Evolutionary conservation across 306 rosid genomes (phyloP).

Genomic region (Cicer cuneatum): DNA sequence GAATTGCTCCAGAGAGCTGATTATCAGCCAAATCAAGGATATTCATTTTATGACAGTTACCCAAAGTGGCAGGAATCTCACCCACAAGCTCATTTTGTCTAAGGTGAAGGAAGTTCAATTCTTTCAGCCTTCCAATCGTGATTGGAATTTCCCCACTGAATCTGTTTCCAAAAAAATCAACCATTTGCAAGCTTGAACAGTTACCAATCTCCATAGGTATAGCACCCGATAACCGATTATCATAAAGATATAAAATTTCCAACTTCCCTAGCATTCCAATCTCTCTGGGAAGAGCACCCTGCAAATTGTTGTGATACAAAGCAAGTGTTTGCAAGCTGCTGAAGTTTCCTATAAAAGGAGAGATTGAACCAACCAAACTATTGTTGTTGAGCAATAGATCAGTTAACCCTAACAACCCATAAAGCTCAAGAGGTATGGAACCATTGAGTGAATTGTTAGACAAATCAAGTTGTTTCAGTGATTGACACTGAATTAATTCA

Average conservation of each 20-base stretch:
- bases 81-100: conserved; percentile 89
- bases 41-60: conserved; percentile 70
- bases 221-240: conserved; percentile 71
- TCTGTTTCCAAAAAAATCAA: conserved; percentile 83
- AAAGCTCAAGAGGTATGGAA: conserved; percentile 73
- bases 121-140: conserved; percentile 76
- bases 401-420: conserved; percentile 59
- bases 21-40: conserved; percentile 88
- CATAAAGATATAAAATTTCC: conserved; percentile 80
- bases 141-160: conserved; percentile 75
- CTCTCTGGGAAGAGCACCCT: conserved; percentile 76
- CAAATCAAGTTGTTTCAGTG: conserved; percentile 81
- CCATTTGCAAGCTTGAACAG: conserved; percentile 80
- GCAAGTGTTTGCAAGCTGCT: conserved; percentile 63
- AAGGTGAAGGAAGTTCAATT: conserved; percentile 80
- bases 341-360: conserved; percentile 77
- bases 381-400: conserved; percentile 88
- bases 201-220: conserved; percentile 88
- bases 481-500: conserved; percentile 66
- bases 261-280: conserved; percentile 85
- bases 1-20: conserved; percentile 73
- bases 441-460: conserved; percentile 83
- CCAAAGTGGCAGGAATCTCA: conserved; percentile 80
- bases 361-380: conserved; percentile 77
- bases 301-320: conserved; percentile 76